Conservation (phyloP, 2,329 filamentous ascomycete genomes). For the Clarireedia homoeocarpa region DNA sequence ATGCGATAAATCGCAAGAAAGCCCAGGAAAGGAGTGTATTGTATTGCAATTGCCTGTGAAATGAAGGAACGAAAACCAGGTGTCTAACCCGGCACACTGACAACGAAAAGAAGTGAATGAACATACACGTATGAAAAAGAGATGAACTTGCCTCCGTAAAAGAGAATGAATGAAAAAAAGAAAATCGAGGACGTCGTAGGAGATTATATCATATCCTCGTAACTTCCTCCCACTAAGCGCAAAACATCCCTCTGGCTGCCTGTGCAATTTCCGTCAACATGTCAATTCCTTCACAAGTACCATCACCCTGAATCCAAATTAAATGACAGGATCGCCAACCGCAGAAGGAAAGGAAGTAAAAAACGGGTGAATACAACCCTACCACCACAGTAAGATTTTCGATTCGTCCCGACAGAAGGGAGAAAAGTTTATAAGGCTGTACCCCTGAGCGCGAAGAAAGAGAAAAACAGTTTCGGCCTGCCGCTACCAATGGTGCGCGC, state of each 20-base stretch:
- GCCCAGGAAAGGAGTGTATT: not conserved
- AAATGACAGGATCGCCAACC: too few species aligned
- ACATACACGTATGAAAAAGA: not conserved
- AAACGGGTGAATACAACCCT: too few species aligned
- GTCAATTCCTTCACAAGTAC: too few species aligned
- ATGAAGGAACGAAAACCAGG: conserved; percentile 4
- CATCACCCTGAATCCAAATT: too few species aligned
- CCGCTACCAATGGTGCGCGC: not conserved
- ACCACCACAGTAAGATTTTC: too few species aligned
- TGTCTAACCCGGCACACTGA: conserved; percentile 2
- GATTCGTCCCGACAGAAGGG: not conserved
- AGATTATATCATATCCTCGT: too few species aligned
- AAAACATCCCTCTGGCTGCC: too few species aligned
- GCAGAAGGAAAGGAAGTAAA: too few species aligned
- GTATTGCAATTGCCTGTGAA: not conserved
- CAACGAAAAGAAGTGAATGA: not conserved
- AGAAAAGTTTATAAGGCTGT: not conserved
- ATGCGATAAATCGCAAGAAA: not conserved
- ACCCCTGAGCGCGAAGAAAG: not conserved
- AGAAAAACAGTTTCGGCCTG: not conserved
- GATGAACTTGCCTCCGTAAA: not conserved
- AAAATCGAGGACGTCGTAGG: not conserved
- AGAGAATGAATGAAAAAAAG: not conserved
- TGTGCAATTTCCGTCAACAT: too few species aligned
- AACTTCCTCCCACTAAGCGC: too few species aligned